These are phyloP conservation scores for Penicillium sclerotigenum DNA, from an alignment of 2,329 filamentous ascomycete genomes.

Conservation along the genomic window DNA sequence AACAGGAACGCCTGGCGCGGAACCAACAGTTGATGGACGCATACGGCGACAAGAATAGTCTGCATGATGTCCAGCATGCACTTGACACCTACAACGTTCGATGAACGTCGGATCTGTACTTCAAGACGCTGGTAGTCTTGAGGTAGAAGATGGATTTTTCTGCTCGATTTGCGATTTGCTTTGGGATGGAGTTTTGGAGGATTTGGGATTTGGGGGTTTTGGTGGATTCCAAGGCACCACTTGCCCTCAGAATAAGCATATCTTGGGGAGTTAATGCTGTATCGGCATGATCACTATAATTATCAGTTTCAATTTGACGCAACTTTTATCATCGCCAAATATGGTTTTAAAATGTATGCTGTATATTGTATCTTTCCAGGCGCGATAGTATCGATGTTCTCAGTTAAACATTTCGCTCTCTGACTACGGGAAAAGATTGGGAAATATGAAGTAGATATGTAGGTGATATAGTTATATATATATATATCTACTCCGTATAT, in stretches of 20 bases:
- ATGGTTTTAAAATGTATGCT: background rate
- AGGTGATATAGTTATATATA: background rate
- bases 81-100: conserved; percentile 45
- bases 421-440: background rate
- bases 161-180: background rate
- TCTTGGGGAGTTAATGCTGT: background rate
- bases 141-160: background rate
- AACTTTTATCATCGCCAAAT: background rate
- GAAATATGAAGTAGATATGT: too few species aligned
- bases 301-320: background rate
- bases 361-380: background rate
- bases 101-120: conserved; percentile 17
- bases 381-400: background rate
- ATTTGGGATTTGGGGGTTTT: background rate
- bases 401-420: background rate
- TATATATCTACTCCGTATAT: background rate
- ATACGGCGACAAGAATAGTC: conserved; percentile 45
- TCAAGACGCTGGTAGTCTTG: conserved; percentile 3
- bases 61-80: conserved; percentile 46
- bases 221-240: background rate
- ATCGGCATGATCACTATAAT: background rate
- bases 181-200: background rate
- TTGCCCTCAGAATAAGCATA: background rate
- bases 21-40: conserved; percentile 46
- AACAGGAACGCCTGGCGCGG: conserved; percentile 35